Percentiles rank a stretch among this genome's conserved stretches.
Conservation (phyloP, 345 rosid genomes). For the Lepidium didymum region DNA sequence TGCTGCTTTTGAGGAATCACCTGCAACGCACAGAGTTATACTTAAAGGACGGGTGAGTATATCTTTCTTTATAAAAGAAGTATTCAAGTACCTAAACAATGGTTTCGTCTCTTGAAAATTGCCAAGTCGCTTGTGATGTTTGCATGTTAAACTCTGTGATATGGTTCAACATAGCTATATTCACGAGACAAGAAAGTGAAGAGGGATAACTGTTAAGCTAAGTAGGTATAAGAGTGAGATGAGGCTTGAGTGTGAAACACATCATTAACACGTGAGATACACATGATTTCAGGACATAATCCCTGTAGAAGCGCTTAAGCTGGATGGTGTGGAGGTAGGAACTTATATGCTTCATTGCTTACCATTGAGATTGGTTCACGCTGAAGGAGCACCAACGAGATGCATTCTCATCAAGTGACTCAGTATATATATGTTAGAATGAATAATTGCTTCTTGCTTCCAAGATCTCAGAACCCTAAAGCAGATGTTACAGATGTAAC, state of each 20-base stretch:
- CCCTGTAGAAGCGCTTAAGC: conserved; percentile 60
- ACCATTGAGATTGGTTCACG: conserved; percentile 55
- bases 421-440: not conserved
- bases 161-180: not conserved
- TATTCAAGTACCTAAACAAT: not conserved
- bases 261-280: not conserved
- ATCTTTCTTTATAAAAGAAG: not conserved
- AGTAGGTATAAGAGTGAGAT: not conserved
- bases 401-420: conserved; percentile 69
- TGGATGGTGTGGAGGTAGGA: conserved; percentile 52
- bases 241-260: not conserved
- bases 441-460: not conserved
- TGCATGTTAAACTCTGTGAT: not conserved
- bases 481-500: not conserved
- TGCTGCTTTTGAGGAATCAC: conserved; percentile 52
- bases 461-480: not conserved
- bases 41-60: conserved; percentile 25
- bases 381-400: conserved; percentile 66
- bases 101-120: not conserved
- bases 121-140: not conserved
- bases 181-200: conserved; percentile 3
- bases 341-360: conserved; percentile 65
- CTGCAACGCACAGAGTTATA: conserved; percentile 28
- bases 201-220: not conserved
- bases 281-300: conserved; percentile 41